Conservation (phyloP, 2,329 filamentous ascomycete species). For the Periconia digitata region DNA sequence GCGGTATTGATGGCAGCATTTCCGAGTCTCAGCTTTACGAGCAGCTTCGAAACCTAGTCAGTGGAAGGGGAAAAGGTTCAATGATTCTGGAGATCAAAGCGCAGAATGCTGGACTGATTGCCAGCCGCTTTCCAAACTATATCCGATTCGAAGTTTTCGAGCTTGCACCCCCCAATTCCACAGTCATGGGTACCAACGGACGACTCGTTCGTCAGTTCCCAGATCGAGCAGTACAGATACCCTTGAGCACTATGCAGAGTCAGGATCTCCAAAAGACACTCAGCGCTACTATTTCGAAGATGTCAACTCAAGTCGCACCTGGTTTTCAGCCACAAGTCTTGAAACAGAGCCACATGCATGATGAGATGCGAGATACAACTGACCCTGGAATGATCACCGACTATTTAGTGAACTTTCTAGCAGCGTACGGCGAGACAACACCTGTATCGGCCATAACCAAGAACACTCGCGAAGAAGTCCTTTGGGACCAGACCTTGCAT, state of each 20-base stretch:
- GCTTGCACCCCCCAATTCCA: constrained; percentile 40
- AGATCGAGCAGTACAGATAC: constrained; percentile 37
- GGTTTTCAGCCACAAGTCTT: constrained; percentile 32
- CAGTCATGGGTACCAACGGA: constrained; percentile 40
- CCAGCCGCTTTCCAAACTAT: constrained; percentile 22
- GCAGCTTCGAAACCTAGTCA: constrained; percentile 15
- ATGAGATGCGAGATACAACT: constrained; percentile 51
- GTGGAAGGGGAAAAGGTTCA: constrained; percentile 4
- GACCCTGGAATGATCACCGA: constrained; percentile 55
- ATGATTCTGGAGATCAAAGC: constrained; percentile 42
- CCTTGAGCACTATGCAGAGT: constrained; percentile 15
- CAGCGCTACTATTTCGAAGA: constrained; percentile 27
- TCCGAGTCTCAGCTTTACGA: not conserved
- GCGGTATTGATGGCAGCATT: not conserved
- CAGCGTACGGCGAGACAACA: constrained; percentile 32
- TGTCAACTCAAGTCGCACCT: constrained; percentile 33
- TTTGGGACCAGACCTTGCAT: constrained; percentile 39
- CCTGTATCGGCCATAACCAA: constrained; percentile 45
- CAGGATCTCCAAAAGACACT: constrained; percentile 19
- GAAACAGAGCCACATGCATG: constrained; percentile 41
- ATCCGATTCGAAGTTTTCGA: constrained; percentile 49
- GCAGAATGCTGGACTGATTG: constrained; percentile 50
- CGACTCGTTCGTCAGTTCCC: constrained; percentile 49
- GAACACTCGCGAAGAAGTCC: constrained; percentile 55
- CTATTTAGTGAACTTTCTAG: constrained; percentile 46